Base-by-base conservation (phyloP, 2,329 filamentous ascomycete genomes). In the Epichloe amarillans region DNA sequence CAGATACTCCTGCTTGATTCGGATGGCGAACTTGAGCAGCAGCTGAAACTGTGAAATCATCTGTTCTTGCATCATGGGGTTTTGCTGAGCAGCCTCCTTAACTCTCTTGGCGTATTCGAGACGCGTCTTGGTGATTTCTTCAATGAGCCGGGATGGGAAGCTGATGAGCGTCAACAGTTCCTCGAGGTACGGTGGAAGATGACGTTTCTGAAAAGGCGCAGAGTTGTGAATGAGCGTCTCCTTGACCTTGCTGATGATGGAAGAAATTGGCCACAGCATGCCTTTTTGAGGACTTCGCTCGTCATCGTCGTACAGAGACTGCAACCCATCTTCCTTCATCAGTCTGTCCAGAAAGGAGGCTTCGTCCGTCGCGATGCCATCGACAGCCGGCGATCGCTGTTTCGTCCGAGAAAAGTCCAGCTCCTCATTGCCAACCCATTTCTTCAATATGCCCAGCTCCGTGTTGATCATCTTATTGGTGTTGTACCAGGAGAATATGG, bases 41-140 rank as follows among this genome's bases (percentile, higher is more conserved):
- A 96, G 87, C 67, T 95, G 90, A 60, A 98, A 97, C 63, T 98
- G 93, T 0, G 86, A 77, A 55, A 98, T 96, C 87, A 97, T 95
- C 69, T 97, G 91, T 63, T 97, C 90, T 54, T 94, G 87, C 76
- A 98, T 88, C 72, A 98, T 85, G 26, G 87, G 77, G 56, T 90
- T 94, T 64, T 95, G 88, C 69, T 93, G 87, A 2, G 89, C 85
- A 10, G 89, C 88, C 61, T 97, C 91, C 69, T 91, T 95, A 82
- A 96, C 95, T 65, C 89, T 91, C 69, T 84, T 88, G 17, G 91
- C 90, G 65, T 96, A 97, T 10, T 84, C 87, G 30, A 97, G 76
- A 52, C 93, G 85, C 59, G 95, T 86, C 49, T 86, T 86, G 63
- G 96, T 96, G 61, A 98, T 94, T 64, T 97, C 93, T 67, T 97